phyloP scores from a whole-genome alignment of 352 stramenopile genomes.

The Pythium phragmiticola region DNA sequence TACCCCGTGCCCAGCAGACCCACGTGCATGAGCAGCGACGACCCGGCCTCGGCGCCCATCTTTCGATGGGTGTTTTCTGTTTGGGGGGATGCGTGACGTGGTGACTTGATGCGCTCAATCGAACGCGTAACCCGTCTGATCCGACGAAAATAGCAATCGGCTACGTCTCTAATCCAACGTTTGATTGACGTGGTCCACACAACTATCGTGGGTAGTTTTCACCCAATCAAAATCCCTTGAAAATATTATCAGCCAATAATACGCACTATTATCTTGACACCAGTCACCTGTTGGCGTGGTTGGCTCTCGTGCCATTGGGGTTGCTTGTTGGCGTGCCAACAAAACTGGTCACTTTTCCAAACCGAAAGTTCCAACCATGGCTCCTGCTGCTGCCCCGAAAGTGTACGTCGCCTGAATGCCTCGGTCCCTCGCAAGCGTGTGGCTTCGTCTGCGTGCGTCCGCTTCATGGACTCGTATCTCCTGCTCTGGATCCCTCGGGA shows the following conservation, averaged over 20 bases:
- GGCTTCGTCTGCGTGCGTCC: conserved; percentile 10
- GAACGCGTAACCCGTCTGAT: conserved; percentile 18
- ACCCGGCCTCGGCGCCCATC: conserved; percentile 43
- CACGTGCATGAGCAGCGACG: conserved; percentile 64
- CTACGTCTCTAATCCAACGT: conserved; percentile 16
- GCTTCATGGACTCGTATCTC: conserved; percentile 31
- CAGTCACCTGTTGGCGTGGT: conserved; percentile 16
- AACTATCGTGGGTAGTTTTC: background rate
- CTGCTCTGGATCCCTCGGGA: conserved; percentile 15
- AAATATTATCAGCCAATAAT: conserved; percentile 24
- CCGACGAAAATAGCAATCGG: background rate
- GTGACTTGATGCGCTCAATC: conserved; percentile 5
- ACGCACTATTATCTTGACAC: background rate
- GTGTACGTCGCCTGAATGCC: conserved; percentile 56
- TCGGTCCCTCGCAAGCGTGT: background rate
- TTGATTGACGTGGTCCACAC: conserved; percentile 24
- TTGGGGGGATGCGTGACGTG: background rate
- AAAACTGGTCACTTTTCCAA: conserved; percentile 73
- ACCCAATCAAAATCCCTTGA: conserved; percentile 10
- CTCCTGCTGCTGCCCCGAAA: conserved; percentile 66
- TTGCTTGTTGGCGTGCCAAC: background rate
- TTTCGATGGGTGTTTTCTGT: background rate
- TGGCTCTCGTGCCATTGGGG: background rate
- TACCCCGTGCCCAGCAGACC: conserved; percentile 63
- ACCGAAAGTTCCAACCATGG: conserved; percentile 83